Percentiles rank a stretch among this genome's conserved stretches.
Evolutionary conservation across 768 basidiomycete species (phyloP).

Genomic region (Coprinellus micaceus): DNA sequence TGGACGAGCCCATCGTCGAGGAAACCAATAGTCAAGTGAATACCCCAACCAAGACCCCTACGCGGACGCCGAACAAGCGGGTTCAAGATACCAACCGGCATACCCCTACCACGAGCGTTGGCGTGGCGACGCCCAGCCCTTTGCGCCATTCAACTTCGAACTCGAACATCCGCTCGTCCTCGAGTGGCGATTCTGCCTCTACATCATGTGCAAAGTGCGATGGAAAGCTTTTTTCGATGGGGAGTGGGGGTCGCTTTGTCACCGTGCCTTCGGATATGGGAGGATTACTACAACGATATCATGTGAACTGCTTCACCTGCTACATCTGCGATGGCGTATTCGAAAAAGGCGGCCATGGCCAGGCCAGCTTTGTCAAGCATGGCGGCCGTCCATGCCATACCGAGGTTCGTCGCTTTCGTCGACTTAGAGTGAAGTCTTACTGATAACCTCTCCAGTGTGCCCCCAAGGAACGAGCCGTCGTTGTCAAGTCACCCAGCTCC

Average conservation of each 20-base stretch:
- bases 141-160: constrained; percentile 1
- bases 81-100: constrained; percentile 11
- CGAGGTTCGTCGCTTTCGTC: constrained; percentile 34
- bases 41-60: constrained; percentile 32
- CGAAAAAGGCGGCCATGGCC: constrained; percentile 55
- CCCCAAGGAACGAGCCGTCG: constrained; percentile 37
- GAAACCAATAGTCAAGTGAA: constrained; percentile 29
- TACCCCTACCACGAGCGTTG: neutral
- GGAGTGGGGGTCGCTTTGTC: constrained; percentile 62
- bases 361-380: constrained; percentile 68
- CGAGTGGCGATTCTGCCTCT: constrained; percentile 17
- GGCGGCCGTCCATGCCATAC: constrained; percentile 67
- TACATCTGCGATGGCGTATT: constrained; percentile 61
- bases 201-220: constrained; percentile 60
- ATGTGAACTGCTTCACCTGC: constrained; percentile 75
- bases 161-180: neutral
- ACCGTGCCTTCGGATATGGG: constrained; percentile 58
- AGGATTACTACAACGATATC: constrained; percentile 57
- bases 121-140: constrained; percentile 2
- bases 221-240: constrained; percentile 52
- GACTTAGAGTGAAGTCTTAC: constrained; percentile 1
- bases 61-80: constrained; percentile 21
- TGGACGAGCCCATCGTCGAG: constrained; percentile 26
- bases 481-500: constrained; percentile 32
- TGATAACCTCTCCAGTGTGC: constrained; percentile 37